Evolutionary conservation across 495 filamentous ascomycete species (phyloP), one percentile per base, ranked within the genome.

Genomic region (Penicillium simplicissimum): DNA sequence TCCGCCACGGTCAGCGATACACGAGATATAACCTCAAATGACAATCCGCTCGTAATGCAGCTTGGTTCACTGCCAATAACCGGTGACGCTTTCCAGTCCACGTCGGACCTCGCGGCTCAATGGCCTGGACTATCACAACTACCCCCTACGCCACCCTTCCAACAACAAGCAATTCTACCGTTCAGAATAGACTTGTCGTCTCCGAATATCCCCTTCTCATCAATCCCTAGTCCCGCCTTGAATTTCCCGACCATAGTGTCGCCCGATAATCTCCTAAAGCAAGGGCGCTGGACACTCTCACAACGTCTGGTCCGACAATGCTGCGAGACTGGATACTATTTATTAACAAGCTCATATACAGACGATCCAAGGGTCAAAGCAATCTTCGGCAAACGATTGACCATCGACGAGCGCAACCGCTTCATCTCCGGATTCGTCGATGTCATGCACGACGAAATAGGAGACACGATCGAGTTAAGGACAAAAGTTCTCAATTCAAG

Each of bases 271-370:
- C 47, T 60, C 62, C 28, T 55, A 23, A 58, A 65, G 40, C 58
- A 67, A 55, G 57, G 36, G 17, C 57, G 36, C 19, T 63, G 66
- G 66, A 67, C 52, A 33, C 54, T 74, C 42, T 66, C 70, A 37
- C 72, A 75, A 8, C 72, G 59, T 53, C 62, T 75, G 25, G 72
- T 75, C 33, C 66, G 65, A 54, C 53, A 68, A 60, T 73, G 72
- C 54, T 71, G 63, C 53, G 55, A 68, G 31, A 58, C 42, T 14
- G 70, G 65, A 52, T 75, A 75, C 53, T 53, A 56, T 23, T 49
- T 75, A 55, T 61, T 75, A 28, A 57, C 62, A 33, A 49, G 67
- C 33, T 35, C 33, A 19, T 60, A 60, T 19, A 13, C 57, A 25
- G 38, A 71, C 38, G 38, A 57, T 28, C 5, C 59, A 31, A 62